Evolutionary conservation across 2,329 filamentous ascomycete genomes (phyloP), one percentile per base, ranked within the genome.

Genomic region (Biscogniauxia sp.): DNA sequence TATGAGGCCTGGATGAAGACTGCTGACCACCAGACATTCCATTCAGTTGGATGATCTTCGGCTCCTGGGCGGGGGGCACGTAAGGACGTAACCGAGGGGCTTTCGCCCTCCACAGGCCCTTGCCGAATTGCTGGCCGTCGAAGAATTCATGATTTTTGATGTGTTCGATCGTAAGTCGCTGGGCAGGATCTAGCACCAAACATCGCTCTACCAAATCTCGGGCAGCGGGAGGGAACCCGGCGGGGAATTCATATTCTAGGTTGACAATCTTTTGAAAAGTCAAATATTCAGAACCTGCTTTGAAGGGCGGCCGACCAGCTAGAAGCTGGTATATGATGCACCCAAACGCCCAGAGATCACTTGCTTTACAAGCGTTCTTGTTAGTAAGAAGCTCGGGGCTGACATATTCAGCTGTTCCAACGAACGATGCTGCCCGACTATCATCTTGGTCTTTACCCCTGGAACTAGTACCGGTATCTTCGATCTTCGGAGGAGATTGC

Each of bases 211-310:
- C 89, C 17, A 99, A 81, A 75, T 99, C 95, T 62, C 88, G 88
- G 20, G 95, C 95, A 1, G 92, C 85, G 5, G 88, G 80, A 1
- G 95, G 95, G 69, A 99, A 99, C 1, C 92, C 93, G 26, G 86
- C 78, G 0, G 95, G 95, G 66, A 98, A 99, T 53, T 94, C 90
- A 73, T 98, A 99, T 58, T 99, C 94, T 51, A 99, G 82, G 32
- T 85, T 89, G 57, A 99, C 92, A 72, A 99, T 99, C 77, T 98
- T 99, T 75, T 99, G 95, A 73, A 99, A 99, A 0, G 95, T 99
- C 72, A 95, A 84, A 71, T 98, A 99, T 74, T 99, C 95, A 68
- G 96, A 97, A 15, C 84, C 90, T 50, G 91, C 95, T 75, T 99
- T 99, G 81, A 99, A 99, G 0, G 95, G 95, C 5, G 95, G 95